Evolutionary conservation across 2,329 filamentous ascomycete genomes (phyloP), one percentile per base, ranked within the genome.

Genomic region (Ilyonectria mors-panacis): DNA sequence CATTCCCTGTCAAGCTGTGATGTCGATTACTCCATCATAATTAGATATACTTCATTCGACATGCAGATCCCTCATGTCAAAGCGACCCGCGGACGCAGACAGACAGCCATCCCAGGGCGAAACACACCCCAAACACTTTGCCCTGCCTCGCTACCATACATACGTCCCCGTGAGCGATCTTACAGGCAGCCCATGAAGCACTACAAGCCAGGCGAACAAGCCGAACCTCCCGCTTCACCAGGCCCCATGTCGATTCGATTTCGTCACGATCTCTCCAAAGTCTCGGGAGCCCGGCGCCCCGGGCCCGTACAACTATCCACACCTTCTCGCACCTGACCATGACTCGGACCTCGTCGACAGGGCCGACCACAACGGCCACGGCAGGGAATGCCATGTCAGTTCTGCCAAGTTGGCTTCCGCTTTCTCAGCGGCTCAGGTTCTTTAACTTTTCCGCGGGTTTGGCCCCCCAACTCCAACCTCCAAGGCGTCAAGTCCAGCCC

Each of bases 161-260:
- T 9, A 13, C 17, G 12, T n/a, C 50, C 50, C 19, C 17, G 30
- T 15, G 30, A 53, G 28, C 50, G 50, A 35, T 53, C 50, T 35
- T 9, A 19, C 19, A 13, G 9, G 19, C 44, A 9, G 19, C 35
- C 30, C 39, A 33, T 26, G 28, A 37, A 48, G 30, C n/a, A 12
- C 68, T 56, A 71, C 63, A 59, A 72, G 66, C 55, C 65, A 68
- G 68, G 68, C 70, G 44, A 45, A 35, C 28, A 50, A n/a, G 44
- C 71, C 67, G 67, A 73, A 70, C 64, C 57, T 61, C 64, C 71
- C 67, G 65, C 45, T 63, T 60, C 19, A 15, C 28, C 10, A 4
- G n/a, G 44, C 5, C 47, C 50, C 50, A 33, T 61, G 48, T 54
- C 48, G 37, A 19, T 45, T 51, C 48, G 26, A 37, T 33, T 37